phyloP scores from a whole-genome alignment of 805 yeast genomes.

The Metschnikowia reukaufii region DNA sequence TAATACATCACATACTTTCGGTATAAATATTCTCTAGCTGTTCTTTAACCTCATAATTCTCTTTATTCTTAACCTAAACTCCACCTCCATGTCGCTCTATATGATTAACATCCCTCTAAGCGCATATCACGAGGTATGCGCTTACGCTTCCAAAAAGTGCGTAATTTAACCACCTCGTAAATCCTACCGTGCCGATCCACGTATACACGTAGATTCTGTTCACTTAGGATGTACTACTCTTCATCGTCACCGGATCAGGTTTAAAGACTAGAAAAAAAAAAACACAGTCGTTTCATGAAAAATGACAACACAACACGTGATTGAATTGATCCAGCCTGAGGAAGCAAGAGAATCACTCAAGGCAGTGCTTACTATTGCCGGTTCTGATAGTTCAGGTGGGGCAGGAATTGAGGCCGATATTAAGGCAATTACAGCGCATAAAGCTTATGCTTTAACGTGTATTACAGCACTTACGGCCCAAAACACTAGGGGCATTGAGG shows the following conservation, averaged over 20 bases:
- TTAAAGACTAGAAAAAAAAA: neutral
- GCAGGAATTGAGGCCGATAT: slow-evolving; percentile 91
- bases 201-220: neutral
- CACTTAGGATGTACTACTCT: too few relatives aligned
- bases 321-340: slow-evolving; percentile 5
- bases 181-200: too few relatives aligned
- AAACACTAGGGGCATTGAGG: slow-evolving; percentile 55
- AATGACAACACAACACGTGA: neutral
- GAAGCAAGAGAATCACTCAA: neutral
- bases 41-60: too few relatives aligned
- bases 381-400: slow-evolving; percentile 86
- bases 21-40: too few relatives aligned
- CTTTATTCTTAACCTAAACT: too few relatives aligned
- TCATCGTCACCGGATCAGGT: too few relatives aligned
- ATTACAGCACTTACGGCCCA: slow-evolving; percentile 81
- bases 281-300: neutral
- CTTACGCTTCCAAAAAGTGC: slow-evolving; percentile 8
- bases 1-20: too few relatives aligned
- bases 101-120: neutral
- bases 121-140: slow-evolving; percentile 9
- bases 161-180: slow-evolving; percentile 1
- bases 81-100: too few relatives aligned
- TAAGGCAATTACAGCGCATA: slow-evolving; percentile 73
- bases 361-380: slow-evolving; percentile 49
- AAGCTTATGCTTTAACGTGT: slow-evolving; percentile 75